Conservation (phyloP, 768 basidiomycete species). For the Phaffia australis region DNA sequence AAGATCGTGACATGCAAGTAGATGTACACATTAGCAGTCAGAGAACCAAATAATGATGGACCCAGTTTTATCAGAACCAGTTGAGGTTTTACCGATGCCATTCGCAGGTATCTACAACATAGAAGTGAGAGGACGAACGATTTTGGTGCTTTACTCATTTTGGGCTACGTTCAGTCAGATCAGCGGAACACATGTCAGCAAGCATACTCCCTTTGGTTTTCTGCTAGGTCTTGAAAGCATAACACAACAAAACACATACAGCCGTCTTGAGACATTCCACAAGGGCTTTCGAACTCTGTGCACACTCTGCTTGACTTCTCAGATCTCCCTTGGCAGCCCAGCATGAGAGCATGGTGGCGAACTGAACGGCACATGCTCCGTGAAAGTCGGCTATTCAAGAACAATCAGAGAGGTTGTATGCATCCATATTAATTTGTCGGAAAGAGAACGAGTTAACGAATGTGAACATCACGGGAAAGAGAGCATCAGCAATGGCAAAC, state of each 20-base stretch:
- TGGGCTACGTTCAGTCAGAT: not conserved
- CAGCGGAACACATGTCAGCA: not conserved
- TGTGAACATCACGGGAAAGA: too few relatives aligned
- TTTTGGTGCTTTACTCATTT: conserved; percentile 8
- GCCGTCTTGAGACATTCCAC: conserved; percentile 15
- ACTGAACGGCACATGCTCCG: conserved; percentile 17
- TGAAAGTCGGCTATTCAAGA: conserved; percentile 5
- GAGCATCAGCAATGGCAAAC: too few relatives aligned
- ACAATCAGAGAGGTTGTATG: too few relatives aligned
- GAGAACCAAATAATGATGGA: not conserved
- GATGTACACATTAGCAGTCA: not conserved
- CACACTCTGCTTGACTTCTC: conserved; percentile 1
- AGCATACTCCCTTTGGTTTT: not conserved
- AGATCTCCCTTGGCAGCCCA: conserved; percentile 24
- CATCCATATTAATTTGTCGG: too few relatives aligned
- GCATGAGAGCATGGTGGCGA: conserved; percentile 22
- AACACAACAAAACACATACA: not conserved
- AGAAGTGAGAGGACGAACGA: conserved; percentile 5
- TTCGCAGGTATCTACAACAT: not conserved
- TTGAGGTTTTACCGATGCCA: not conserved
- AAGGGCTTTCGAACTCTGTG: not conserved
- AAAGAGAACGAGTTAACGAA: too few relatives aligned
- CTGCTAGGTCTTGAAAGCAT: not conserved
- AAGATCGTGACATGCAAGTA: too few relatives aligned
- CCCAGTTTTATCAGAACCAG: not conserved